phyloP scores from a whole-genome alignment of 225 moss, liverwort and hornwort genomes.

The Neckera pumila region DNA sequence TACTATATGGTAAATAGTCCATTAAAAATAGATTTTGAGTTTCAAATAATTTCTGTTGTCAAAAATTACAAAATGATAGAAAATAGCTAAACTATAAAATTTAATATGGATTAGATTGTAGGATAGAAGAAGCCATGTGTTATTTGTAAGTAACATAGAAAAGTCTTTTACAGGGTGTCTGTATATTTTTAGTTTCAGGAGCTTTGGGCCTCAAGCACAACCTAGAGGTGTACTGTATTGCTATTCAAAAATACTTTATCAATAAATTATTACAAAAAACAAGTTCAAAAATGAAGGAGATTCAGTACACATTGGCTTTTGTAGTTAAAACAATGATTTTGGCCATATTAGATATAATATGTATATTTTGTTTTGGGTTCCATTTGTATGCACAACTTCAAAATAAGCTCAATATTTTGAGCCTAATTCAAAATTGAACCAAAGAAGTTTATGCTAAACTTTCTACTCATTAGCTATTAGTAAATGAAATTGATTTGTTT shows the following conservation, averaged over 20 bases:
- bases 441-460: background rate
- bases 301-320: background rate
- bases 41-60: background rate
- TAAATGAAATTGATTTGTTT: background rate
- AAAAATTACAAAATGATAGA: background rate
- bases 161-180: rapidly evolving
- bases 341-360: background rate
- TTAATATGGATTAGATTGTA: background rate
- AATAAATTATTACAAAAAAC: background rate
- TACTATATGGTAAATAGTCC: too few relatives aligned
- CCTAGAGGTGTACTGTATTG: background rate
- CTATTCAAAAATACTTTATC: background rate
- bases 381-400: background rate
- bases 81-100: background rate
- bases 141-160: background rate
- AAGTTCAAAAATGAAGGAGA: rapidly evolving
- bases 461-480: background rate
- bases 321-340: background rate
- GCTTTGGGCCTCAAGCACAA: background rate
- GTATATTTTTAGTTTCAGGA: background rate
- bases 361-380: background rate
- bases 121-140: background rate
- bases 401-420: background rate
- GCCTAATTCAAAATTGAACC: background rate
- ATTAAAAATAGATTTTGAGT: background rate